Evolutionary conservation across 2,329 filamentous ascomycete species (phyloP), one percentile per base, ranked within the genome.

Genomic region (Zasmidium citrigriseum): DNA sequence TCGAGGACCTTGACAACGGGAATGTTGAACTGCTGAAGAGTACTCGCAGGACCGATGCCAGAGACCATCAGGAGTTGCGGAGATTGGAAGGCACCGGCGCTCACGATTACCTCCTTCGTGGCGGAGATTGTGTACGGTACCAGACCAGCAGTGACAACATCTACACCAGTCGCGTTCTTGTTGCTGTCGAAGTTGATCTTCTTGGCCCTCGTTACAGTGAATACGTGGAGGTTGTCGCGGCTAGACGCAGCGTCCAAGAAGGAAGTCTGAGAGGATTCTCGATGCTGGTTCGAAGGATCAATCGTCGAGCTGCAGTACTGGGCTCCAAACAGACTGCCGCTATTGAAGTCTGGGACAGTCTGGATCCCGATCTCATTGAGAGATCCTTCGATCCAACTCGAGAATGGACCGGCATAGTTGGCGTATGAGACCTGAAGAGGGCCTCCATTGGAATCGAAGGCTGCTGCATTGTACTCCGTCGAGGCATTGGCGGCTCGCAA

Each of bases 21-120:
- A 48, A 78, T 76, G 11, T 60, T 59, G 25, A 70, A 61, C 9
- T 67, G 41, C 18, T 65, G 53, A n/a, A 78, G 64, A 2, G 68
- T 67, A 2, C 70, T 67, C 0, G 68, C 70, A 14, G 64, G 64
- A 7, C 67, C 65, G 48, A 71, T 59, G n/a, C 70, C 71, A 18
- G 68, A 71, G 1, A 72, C 60, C 68, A 69, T 69, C n/a, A 72
- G 52, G 1, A 72, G 65, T 55, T 78, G 76, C 0, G 76, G 77
- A 1, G 73, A 76, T 29, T 76, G 74, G 44, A 77, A 77, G 2
- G 71, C 68, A 16, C 77, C 77, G 1, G 75, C 76, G 0, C 76
- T 76, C 1, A 80, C 56, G 24, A 80, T 76, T 25, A 80, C 74
- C 62, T 80, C 77, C 47, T 76, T 75, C 11, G 66, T 71, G 1